Evolutionary conservation across 495 filamentous ascomycete genomes (phyloP).

Genomic region (Zalerion maritima): DNA sequence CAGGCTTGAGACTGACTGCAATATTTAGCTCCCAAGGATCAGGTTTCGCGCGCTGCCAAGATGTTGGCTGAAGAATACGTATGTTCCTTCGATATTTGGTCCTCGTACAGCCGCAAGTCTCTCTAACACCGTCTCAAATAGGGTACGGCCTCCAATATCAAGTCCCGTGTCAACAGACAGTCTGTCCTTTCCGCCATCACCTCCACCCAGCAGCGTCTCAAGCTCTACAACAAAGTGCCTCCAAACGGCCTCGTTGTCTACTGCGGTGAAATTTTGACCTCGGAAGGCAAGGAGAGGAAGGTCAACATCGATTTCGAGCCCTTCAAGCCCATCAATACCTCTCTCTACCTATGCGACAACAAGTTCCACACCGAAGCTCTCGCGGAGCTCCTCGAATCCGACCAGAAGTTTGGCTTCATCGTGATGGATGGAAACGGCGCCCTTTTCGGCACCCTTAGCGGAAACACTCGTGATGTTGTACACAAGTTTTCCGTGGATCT

Average conservation of each 20-base stretch:
- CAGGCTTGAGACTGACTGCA: slow-evolving; percentile 6
- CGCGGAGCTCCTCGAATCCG: slow-evolving; percentile 89
- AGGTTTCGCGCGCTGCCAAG: slow-evolving; percentile 88
- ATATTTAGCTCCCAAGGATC: slow-evolving; percentile 78
- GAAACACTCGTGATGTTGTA: slow-evolving; percentile 91
- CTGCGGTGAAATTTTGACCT: slow-evolving; percentile 99
- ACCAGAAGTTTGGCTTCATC: slow-evolving; percentile 98
- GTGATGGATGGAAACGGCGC: slow-evolving; percentile 99
- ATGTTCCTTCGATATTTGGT: slow-evolving; percentile 24
- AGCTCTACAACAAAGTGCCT: slow-evolving; percentile 96
- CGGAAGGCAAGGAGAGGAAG: slow-evolving; percentile 95
- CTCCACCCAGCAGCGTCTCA: slow-evolving; percentile 94
- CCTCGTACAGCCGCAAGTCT: not conserved
- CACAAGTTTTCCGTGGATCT: slow-evolving; percentile 96
- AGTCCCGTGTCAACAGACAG: slow-evolving; percentile 95
- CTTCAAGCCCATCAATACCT: slow-evolving; percentile 99
- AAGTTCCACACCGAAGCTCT: slow-evolving; percentile 98
- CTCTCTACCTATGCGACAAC: slow-evolving; percentile 97
- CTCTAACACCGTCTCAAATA: slow-evolving; percentile 16
- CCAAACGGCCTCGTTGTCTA: slow-evolving; percentile 96
- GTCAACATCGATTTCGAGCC: slow-evolving; percentile 99
- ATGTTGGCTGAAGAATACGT: slow-evolving; percentile 99
- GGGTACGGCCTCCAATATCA: slow-evolving; percentile 98
- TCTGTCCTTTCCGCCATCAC: slow-evolving; percentile 97
- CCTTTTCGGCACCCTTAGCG: slow-evolving; percentile 88